Percentiles rank a stretch among this genome's conserved stretches.
Conservation (phyloP, 331 rosid species). For the Phaseolus coccineus region DNA sequence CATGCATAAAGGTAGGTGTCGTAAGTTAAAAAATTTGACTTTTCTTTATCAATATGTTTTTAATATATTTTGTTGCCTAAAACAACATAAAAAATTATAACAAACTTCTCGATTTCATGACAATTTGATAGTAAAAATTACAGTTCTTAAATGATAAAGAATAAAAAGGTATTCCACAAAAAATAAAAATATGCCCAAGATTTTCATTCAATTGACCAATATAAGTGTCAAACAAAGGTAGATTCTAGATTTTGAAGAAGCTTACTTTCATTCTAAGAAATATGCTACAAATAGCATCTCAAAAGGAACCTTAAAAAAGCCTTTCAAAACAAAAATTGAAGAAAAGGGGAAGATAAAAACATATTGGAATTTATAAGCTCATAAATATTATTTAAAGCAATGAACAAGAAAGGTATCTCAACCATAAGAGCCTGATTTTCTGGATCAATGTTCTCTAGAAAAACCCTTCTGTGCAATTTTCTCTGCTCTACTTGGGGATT, state of each 20-base stretch:
- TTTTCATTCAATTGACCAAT: conserved; percentile 13
- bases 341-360: conserved; percentile 22
- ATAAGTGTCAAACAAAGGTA: conserved; percentile 6
- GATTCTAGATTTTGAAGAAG: conserved; percentile 19
- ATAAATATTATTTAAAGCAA: conserved; percentile 29
- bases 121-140: background rate
- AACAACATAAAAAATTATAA: background rate
- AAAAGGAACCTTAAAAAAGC: conserved; percentile 29
- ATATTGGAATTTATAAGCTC: conserved; percentile 30
- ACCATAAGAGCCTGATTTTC: conserved; percentile 96
- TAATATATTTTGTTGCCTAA: background rate
- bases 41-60: background rate
- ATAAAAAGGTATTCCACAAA: conserved; percentile 20
- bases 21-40: background rate
- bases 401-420: conserved; percentile 36
- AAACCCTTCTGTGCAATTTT: conserved; percentile 90
- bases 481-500: conserved; percentile 97
- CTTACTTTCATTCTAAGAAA: conserved; percentile 7
- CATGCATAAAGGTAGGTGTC: background rate
- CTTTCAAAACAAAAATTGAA: conserved; percentile 28
- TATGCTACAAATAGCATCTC: conserved; percentile 26
- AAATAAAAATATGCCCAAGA: background rate
- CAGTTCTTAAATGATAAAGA: conserved; percentile 2
- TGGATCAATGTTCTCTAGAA: conserved; percentile 76
- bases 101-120: conserved; percentile 10